Evolutionary conservation across 179 eudicot genomes (phyloP), one percentile per base, ranked within the genome.

Genomic region (Patellifolia procumbens): DNA sequence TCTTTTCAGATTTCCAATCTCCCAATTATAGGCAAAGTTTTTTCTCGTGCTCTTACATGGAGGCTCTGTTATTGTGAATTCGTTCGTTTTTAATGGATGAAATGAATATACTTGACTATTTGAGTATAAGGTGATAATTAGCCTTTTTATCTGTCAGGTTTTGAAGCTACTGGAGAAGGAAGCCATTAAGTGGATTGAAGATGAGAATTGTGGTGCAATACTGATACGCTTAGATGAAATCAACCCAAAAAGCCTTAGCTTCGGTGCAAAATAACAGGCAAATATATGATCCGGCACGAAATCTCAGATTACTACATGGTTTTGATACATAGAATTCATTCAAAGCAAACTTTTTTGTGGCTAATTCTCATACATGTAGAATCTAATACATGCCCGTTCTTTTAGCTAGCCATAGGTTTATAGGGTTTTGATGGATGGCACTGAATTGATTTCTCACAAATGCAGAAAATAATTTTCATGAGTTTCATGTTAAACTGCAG

Each of bases 171-270:
- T 88, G 61, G 78, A 86, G 76, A 86, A 68, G 73, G 89, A 86
- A 51, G 75, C 83, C 29, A 84, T 88, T 16, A 67, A 58, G 12
- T 86, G 91, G 91, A 74, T 19, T 0, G 89, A 88, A 79, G 91
- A 80, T 45, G 83, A 73, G 59, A 51, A 53, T 51, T 32, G 75
- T 16, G 76, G 81, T 37, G 68, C 82, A 15, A 79, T 88, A 65
- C 55, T 79, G 48, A 73, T 88, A 34, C 78, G 78, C 24, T 69
- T 88, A 85, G 87, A 82, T 16, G 75, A 80, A 72, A 84, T 88
- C 68, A 64, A 86, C 49, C 91, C 87, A 0, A 74, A 68, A 68
- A 31, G 29, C 59, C 68, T 88, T 64, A 82, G 83, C 75, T 88
- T 86, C 61, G 78, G 78, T 20, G 75, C 8, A 67, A 80, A 84